Conservation (phyloP, 169 alveolate species). For the Toxoplasma gondii region DNA sequence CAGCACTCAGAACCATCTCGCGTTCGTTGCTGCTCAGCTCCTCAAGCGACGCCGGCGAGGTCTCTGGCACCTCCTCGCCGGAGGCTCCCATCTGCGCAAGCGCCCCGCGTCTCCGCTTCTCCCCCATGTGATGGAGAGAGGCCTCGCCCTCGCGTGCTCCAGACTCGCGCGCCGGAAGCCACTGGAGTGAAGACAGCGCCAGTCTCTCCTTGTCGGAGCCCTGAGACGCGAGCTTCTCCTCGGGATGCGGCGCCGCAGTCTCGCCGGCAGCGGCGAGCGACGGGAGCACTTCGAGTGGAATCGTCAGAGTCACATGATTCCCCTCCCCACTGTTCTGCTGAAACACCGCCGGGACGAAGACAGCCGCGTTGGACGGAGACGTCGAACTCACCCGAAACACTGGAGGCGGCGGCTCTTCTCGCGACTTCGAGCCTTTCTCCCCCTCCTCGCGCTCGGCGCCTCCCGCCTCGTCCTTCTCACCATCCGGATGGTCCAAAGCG, state of each 20-base stretch:
- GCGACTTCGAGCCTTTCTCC: too few species aligned
- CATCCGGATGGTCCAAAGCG: not conserved
- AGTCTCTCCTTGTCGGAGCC: not conserved
- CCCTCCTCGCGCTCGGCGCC: too few species aligned
- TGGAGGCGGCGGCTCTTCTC: too few species aligned
- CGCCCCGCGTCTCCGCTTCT: too few species aligned
- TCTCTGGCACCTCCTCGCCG: not conserved
- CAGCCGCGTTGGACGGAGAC: slow-evolving; percentile 3
- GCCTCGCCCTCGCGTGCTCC: too few species aligned
- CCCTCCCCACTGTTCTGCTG: not conserved
- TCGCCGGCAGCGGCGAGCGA: not conserved
- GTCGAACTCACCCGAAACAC: not conserved
- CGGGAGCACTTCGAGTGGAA: not conserved
- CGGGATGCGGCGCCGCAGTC: not conserved
- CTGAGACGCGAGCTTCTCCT: not conserved
- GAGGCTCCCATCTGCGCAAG: not conserved
- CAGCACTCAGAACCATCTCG: slow-evolving; percentile 53
- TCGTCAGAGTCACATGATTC: not conserved
- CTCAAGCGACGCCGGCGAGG: slow-evolving; percentile 1
- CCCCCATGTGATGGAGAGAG: too few species aligned
- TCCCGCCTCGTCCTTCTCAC: too few species aligned
- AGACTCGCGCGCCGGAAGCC: too few species aligned
- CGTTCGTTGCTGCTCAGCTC: slow-evolving; percentile 50
- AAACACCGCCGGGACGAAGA: not conserved
- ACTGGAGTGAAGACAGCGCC: not conserved